Percentiles rank a stretch among this genome's conserved stretches.
These are phyloP conservation scores for Penicillium palitans DNA, from an alignment of 2,329 filamentous ascomycete species.

Conservation along the genomic window DNA sequence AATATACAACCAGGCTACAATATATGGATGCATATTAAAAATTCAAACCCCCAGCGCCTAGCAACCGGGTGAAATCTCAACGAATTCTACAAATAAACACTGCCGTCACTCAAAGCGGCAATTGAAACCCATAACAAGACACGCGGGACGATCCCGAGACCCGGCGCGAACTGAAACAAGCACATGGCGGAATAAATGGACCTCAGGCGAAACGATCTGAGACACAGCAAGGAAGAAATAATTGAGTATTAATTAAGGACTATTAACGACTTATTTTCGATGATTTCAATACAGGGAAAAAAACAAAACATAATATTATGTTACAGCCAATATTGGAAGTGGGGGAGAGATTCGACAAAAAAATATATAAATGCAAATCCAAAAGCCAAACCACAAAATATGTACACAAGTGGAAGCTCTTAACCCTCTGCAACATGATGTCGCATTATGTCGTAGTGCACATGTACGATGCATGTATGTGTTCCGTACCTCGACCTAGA, in stretches of 20 bases:
- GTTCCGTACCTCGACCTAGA: neutral
- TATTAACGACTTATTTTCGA: neutral
- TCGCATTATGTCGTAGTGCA: neutral
- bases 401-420: neutral
- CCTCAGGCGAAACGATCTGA: neutral
- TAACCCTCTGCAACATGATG: neutral
- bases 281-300: neutral
- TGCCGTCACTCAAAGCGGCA: neutral
- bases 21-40: neutral
- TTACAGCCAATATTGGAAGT: no score
- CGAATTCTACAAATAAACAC: neutral
- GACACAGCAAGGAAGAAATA: slow-evolving; percentile 4
- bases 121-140: neutral
- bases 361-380: neutral
- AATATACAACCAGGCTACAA: neutral
- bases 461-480: neutral
- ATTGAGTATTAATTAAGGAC: neutral
- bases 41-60: neutral
- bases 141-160: neutral
- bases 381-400: neutral
- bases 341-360: neutral
- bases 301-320: neutral
- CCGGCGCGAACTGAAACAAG: neutral
- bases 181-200: slow-evolving; percentile 1
- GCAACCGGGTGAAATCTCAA: neutral